A percentile compares a stretch with the other conserved stretches of the same genome.
Conservation (phyloP, 1,284 basidiomycete genomes). For the Melampsora medusae region DNA sequence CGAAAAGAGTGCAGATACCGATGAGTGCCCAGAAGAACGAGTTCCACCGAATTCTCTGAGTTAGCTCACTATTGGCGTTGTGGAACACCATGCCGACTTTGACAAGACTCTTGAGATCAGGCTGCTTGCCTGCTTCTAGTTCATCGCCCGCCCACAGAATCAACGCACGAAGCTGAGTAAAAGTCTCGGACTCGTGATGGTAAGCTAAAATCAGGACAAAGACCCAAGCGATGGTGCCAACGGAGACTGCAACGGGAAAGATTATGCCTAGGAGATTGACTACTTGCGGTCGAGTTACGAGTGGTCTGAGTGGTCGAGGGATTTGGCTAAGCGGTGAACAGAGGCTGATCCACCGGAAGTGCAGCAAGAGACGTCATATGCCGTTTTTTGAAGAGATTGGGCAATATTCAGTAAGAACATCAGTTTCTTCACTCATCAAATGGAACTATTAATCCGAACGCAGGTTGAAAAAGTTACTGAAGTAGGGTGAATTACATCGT, state of each 20-base stretch:
- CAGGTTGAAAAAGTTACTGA: neutral
- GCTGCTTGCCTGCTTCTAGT: neutral
- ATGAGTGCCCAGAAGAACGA: neutral
- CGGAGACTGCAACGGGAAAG: neutral
- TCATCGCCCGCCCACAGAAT: neutral
- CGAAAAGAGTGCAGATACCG: neutral
- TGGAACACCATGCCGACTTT: neutral
- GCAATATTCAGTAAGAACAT: too few species aligned
- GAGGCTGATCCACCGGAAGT: neutral
- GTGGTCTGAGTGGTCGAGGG: neutral
- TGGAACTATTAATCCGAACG: too few species aligned
- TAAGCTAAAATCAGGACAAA: neutral
- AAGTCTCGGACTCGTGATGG: neutral
- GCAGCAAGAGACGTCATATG: too few species aligned
- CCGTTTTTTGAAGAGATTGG: too few species aligned
- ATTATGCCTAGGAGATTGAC: neutral
- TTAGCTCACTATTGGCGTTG: neutral
- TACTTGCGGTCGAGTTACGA: neutral
- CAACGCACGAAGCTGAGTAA: neutral
- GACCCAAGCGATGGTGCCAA: neutral
- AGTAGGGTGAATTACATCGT: constrained; percentile 1
- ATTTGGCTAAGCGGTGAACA: neutral
- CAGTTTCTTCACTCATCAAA: too few species aligned
- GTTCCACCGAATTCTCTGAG: neutral
- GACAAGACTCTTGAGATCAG: neutral